Evolutionary conservation across 2,329 filamentous ascomycete species (phyloP).

Genomic region (Ilyonectria destructans): DNA sequence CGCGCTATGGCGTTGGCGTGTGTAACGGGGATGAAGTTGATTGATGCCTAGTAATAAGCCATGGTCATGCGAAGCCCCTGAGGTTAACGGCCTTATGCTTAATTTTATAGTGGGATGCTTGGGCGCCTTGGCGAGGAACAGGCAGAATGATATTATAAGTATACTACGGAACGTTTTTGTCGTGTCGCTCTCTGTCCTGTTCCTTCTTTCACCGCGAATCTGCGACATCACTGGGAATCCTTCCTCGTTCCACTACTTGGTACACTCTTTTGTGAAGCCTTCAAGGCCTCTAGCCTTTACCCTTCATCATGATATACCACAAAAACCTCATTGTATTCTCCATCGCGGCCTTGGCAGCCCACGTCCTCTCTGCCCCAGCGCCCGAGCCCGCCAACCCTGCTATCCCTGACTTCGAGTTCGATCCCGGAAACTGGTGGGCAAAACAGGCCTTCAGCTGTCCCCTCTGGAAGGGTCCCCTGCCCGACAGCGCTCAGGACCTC

Average conservation of each 20-base stretch:
- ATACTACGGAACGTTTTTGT: not conserved
- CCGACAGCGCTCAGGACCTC: conserved; percentile 29
- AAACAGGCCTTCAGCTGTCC: conserved; percentile 26
- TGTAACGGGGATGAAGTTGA: not conserved
- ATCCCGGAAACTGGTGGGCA: conserved; percentile 10
- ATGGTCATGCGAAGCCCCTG: not conserved
- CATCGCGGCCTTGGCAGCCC: not conserved
- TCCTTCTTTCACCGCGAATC: not conserved
- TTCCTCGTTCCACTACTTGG: not conserved
- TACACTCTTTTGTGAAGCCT: not conserved
- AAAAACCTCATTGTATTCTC: not conserved
- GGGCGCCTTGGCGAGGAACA: not conserved
- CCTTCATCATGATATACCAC: not conserved
- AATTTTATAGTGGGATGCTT: not conserved
- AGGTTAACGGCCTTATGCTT: not conserved
- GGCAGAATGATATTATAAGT: not conserved
- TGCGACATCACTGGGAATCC: not conserved
- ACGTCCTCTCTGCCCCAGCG: not conserved
- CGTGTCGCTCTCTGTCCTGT: not conserved
- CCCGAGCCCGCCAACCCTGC: not conserved
- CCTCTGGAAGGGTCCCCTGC: conserved; percentile 31
- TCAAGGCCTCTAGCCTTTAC: no score
- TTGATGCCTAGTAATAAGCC: not conserved
- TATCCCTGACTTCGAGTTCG: conserved; percentile 6
- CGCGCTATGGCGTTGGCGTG: not conserved